These are phyloP conservation scores for Clathrus columnatus DNA, from an alignment of 768 basidiomycete species.

Conservation along the genomic window DNA sequence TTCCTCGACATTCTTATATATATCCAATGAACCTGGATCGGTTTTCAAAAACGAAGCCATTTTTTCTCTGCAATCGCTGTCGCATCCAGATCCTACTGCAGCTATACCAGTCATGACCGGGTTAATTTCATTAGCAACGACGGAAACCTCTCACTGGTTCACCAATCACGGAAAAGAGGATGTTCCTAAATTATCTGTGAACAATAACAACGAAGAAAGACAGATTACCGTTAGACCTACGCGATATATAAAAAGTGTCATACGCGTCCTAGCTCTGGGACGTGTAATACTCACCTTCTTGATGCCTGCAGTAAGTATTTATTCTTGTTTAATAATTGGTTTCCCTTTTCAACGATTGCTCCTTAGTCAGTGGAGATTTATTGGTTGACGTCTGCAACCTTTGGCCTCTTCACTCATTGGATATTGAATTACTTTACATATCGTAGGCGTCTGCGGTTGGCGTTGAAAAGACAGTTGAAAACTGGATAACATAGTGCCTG, in stretches of 20 bases:
- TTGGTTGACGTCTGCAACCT: slow-evolving; percentile 69
- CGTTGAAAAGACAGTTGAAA: slow-evolving; percentile 11
- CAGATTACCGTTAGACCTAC: slow-evolving; percentile 33
- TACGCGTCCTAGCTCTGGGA: slow-evolving; percentile 51
- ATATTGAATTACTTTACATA: slow-evolving; percentile 24
- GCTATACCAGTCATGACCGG: slow-evolving; percentile 64
- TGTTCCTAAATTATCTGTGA: slow-evolving; percentile 29
- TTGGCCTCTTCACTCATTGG: slow-evolving; percentile 71
- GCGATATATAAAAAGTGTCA: slow-evolving; percentile 43
- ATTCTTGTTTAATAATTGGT: slow-evolving; percentile 1
- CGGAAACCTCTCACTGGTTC: slow-evolving; percentile 71
- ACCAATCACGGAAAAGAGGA: slow-evolving; percentile 38
- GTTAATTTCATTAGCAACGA: slow-evolving; percentile 67
- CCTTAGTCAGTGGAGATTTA: slow-evolving; percentile 59
- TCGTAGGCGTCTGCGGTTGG: not conserved
- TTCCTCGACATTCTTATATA: slow-evolving; percentile 46
- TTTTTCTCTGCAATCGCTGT: slow-evolving; percentile 59
- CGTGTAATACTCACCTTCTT: slow-evolving; percentile 61
- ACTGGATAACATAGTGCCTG: not conserved
- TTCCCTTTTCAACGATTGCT: slow-evolving; percentile 9
- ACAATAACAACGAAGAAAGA: not conserved
- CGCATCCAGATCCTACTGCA: slow-evolving; percentile 63
- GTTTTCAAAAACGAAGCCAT: slow-evolving; percentile 74
- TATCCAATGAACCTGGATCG: slow-evolving; percentile 43
- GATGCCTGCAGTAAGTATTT: slow-evolving; percentile 56